These are phyloP conservation scores for Arachnopeziza araneosa DNA, from an alignment of 2,329 filamentous ascomycete genomes.

Conservation along the genomic window DNA sequence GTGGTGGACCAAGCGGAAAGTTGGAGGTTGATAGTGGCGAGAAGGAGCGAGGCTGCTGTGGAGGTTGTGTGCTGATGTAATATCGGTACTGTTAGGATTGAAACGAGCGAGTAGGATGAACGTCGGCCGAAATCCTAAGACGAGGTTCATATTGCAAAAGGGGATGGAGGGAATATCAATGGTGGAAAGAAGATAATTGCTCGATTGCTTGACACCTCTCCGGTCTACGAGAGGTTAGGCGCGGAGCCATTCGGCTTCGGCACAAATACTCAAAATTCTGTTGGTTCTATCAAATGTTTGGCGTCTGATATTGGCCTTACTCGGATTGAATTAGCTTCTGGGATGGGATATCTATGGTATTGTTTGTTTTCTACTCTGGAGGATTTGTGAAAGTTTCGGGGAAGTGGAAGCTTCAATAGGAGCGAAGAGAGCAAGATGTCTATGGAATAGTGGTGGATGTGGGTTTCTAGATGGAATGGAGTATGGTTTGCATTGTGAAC, in stretches of 20 bases:
- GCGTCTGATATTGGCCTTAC: not conserved
- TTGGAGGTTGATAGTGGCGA: slow-evolving; percentile 1
- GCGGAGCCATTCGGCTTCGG: not conserved
- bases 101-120: not conserved
- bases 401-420: not conserved
- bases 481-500: not conserved
- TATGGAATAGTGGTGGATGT: not conserved
- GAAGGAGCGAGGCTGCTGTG: slow-evolving; percentile 77
- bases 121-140: not conserved
- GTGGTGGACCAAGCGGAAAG: slow-evolving; percentile 42
- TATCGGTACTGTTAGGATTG: not conserved
- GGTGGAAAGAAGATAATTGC: not conserved
- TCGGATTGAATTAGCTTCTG: not conserved
- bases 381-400: not conserved
- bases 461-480: not conserved
- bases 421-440: not conserved
- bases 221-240: not conserved
- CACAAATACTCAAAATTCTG: not conserved
- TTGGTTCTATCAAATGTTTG: not conserved
- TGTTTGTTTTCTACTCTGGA: not conserved
- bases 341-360: not conserved
- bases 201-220: not conserved
- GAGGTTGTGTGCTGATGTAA: slow-evolving; percentile 86
- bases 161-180: not conserved
- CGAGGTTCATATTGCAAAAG: not conserved